These are phyloP conservation scores for Cryptococcus sp. DNA, from an alignment of 1,284 basidiomycete genomes.

Conservation along the genomic window DNA sequence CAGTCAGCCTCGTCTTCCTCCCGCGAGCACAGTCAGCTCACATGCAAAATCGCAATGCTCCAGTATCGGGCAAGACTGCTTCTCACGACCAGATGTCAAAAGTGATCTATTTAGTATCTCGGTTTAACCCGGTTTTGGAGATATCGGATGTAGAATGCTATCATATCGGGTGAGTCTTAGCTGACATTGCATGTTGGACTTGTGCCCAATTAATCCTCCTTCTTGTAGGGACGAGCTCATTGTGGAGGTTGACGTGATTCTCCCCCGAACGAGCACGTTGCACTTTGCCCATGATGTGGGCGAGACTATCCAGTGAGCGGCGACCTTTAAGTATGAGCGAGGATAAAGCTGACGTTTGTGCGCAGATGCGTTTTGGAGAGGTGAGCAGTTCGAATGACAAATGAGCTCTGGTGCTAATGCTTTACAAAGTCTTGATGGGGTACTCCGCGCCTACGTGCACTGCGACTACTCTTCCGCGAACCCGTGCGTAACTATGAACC, in stretches of 20 bases:
- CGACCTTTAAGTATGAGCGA: too few species aligned
- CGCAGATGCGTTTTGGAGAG: constrained; percentile 44
- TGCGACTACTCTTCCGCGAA: constrained; percentile 48
- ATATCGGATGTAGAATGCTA: constrained; percentile 53
- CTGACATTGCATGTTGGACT: neutral
- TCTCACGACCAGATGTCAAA: constrained; percentile 45
- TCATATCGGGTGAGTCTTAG: constrained; percentile 48
- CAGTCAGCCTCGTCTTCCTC: neutral
- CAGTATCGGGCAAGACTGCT: constrained; percentile 46
- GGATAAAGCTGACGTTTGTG: constrained; percentile 2
- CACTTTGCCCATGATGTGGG: constrained; percentile 56
- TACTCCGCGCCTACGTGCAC: constrained; percentile 56
- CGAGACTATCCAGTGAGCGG: constrained; percentile 51
- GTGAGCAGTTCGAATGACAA: constrained; percentile 27
- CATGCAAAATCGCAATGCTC: too few species aligned
- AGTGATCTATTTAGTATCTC: constrained; percentile 56
- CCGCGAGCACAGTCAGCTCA: too few species aligned
- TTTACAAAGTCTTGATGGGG: constrained; percentile 46
- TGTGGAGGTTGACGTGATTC: constrained; percentile 55
- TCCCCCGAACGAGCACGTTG: constrained; percentile 52
- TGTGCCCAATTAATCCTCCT: constrained; percentile 1
- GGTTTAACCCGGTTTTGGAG: constrained; percentile 52
- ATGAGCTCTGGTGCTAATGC: neutral
- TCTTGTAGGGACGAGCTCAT: constrained; percentile 50
- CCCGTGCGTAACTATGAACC: constrained; percentile 37